Evolutionary conservation across 805 yeast genomes (phyloP), one percentile per base, ranked within the genome.

Genomic region (Candida awuae): DNA sequence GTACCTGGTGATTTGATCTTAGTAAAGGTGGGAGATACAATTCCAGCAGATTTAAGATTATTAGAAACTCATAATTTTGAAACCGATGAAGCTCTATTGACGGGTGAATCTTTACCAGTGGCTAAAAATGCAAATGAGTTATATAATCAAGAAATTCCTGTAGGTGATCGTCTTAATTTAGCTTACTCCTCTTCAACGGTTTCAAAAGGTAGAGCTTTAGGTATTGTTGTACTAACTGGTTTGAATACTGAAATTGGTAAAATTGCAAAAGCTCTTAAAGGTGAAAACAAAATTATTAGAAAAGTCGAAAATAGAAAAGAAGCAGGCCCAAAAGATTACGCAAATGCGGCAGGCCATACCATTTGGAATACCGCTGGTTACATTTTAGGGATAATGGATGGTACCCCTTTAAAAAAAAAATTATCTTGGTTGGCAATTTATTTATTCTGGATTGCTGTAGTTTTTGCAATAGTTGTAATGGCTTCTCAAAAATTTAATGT

Each of bases 51-150:
- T 55, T 49, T 80, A 41, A 68, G 88, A 49, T 63, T 81, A 34
- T 50, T 77, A 39, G 74, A 68, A 32, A 49, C 70, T 34, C 66
- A 72, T 55, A 82, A 80, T 55, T 75, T 82, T 46, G 88, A 81
- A 55, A 74, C 84, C 9, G 88, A 87, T 54, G 97, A 90, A 59
- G 81, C 95, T 4, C 62, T 87, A 25, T 67, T 90, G 42, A 88
- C 97, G 0, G 97, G 97, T 36, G 97, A 90, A 62, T 74, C 94
- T 0, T 58, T 75, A 32, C 88, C 95, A 3, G 72, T 82, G n/a
- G 61, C 67, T 14, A 81, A 81, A 54, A 66, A 70, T 35, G 68
- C 63, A 19, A 50, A 55, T 0, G 62, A 62, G 9, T 61, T 67
- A 8, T 76, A 69, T 43, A 29, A 38, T 13, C 56, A 55, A 37